Evolutionary conservation across 257 asterid genomes (phyloP), one percentile per base, ranked within the genome.

Genomic region (Nicotiana benthamiana): DNA sequence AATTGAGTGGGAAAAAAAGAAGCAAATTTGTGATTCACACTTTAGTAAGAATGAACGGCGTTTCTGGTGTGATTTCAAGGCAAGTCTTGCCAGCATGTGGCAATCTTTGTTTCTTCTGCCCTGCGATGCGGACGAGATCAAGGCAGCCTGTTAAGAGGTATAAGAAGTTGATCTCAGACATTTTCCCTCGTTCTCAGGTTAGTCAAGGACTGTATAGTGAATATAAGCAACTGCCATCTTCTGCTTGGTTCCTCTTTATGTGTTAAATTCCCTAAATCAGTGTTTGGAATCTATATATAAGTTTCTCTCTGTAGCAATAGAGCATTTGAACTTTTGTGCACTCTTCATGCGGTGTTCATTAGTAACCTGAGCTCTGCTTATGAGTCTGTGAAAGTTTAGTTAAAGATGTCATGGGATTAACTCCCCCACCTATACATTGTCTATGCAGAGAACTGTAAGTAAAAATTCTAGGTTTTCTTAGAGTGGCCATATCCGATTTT

Each of bases 121-220:
- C 99, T 7, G 93, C 92, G 24, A 75, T 96, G 88, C 85, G 99
- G 26, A 90, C 98, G 3, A 90, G 99, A 93, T 96, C 99, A 26
- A 88, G 98, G 88, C 99, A 96, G 89, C 99, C 99, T 9, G 99
- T 96, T 72, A 96, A 94, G 92, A 90, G 99, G 87, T 96, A 96
- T 89, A 96, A 96, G 97, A 93, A 96, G 90, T 84, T 96, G 92
- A 92, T 96, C 60, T 80, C 99, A 0, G 99, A 96, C 79, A 94
- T 94, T 75, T 94, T 96, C 75, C 97, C 99, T 27, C 90, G 90
- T 17, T 81, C 89, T 67, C 97, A 86, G 98, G 99, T 96, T 76
- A 80, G 96, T 88, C 83, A 10, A 62, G 75, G 53, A 79, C 72
- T 72, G 52, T 18, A 28, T 76, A 80, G 43, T 80, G 17, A 51